phyloP scores from a whole-genome alignment of 108 stramenopile genomes.

The Cyclotella atomus region DNA sequence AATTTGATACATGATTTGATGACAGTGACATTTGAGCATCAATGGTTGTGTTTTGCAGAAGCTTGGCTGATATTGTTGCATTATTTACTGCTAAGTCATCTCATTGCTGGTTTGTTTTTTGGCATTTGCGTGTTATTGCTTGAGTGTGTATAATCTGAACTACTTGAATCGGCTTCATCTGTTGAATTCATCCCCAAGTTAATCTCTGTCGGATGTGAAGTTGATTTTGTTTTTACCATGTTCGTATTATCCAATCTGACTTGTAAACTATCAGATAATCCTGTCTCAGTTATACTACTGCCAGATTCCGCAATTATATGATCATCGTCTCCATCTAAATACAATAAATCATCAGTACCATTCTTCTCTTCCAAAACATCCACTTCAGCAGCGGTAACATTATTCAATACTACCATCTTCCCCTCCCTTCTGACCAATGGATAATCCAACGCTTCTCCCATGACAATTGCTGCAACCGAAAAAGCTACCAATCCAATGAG shows the following conservation, averaged over 20 bases:
- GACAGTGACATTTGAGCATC: background rate
- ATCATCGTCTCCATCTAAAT: background rate
- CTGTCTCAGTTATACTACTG: too few relatives aligned
- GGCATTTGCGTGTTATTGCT: too few relatives aligned
- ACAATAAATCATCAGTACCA: background rate
- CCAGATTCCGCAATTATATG: too few relatives aligned
- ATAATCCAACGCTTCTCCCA: background rate
- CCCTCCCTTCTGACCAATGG: background rate
- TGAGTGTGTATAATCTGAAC: too few relatives aligned
- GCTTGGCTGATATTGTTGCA: too few relatives aligned
- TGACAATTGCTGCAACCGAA: constrained; percentile 3
- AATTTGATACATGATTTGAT: too few relatives aligned
- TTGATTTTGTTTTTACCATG: too few relatives aligned
- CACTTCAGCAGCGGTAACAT: background rate
- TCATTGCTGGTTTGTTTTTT: background rate
- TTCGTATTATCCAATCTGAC: background rate
- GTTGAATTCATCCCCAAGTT: too few relatives aligned
- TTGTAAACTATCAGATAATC: background rate
- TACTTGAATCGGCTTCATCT: too few relatives aligned
- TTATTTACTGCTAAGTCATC: background rate
- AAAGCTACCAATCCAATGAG: background rate
- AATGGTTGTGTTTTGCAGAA: too few relatives aligned
- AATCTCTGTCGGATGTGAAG: too few relatives aligned
- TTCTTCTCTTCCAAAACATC: background rate
- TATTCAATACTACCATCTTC: background rate